Percentiles rank a stretch among this genome's conserved stretches.
phyloP scores from a whole-genome alignment of 768 basidiomycete species.

The Sporobolomyces phaffii region DNA sequence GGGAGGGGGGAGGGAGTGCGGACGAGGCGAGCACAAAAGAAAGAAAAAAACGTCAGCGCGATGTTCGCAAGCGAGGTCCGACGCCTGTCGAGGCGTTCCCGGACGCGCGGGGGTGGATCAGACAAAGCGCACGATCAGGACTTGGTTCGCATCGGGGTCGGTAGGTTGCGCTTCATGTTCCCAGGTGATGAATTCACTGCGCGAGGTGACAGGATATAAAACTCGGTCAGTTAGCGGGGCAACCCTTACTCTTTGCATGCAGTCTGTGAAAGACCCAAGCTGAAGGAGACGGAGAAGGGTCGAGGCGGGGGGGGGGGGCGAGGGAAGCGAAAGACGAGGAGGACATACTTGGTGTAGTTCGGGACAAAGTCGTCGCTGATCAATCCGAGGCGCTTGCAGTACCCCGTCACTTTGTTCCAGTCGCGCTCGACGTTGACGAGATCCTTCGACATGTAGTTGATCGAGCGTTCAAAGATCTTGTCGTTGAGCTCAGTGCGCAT shows the following conservation, averaged over 20 bases:
- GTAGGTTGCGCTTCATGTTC: constrained; percentile 12
- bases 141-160: constrained; percentile 30
- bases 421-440: constrained; percentile 36
- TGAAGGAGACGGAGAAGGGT: no score
- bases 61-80: no score
- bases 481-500: constrained; percentile 37
- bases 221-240: no score
- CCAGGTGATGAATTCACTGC: constrained; percentile 21
- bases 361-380: constrained; percentile 27
- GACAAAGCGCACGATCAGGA: constrained; percentile 13
- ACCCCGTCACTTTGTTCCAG: constrained; percentile 40
- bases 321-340: background rate
- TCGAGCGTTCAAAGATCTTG: constrained; percentile 39
- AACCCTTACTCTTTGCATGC: no score
- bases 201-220: no score
- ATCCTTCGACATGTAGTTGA: constrained; percentile 38
- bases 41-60: no score
- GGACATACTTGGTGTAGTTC: constrained; percentile 41
- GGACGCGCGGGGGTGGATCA: no score
- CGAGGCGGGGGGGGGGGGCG: no score
- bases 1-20: no score
- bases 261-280: no score
- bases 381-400: constrained; percentile 39
- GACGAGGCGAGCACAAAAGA: no score
- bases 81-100: no score